These are phyloP conservation scores for Ceriops zippeliana DNA, from an alignment of 345 rosid species.

Conservation along the genomic window DNA sequence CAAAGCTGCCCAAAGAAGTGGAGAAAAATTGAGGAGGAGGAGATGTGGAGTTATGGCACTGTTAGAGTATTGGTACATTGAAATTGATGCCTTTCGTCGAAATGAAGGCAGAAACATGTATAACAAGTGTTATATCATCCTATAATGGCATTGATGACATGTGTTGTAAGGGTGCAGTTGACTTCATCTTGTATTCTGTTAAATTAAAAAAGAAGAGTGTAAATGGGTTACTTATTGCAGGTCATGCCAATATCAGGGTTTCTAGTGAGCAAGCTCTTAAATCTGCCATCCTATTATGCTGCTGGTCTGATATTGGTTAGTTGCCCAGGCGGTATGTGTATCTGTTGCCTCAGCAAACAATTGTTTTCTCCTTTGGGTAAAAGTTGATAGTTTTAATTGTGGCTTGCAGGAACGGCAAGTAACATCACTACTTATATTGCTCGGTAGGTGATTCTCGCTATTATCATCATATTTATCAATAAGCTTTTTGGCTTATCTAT, in stretches of 20 bases:
- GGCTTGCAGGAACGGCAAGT: conserved; percentile 85
- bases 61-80: neutral
- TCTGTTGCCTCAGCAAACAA: neutral
- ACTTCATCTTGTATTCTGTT: neutral
- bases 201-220: neutral
- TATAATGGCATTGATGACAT: neutral
- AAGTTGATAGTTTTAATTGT: conserved; percentile 10
- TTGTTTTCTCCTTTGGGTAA: conserved; percentile 10
- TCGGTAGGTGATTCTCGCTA: conserved; percentile 37
- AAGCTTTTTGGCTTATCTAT: neutral
- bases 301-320: conserved; percentile 90
- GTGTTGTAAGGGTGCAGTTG: neutral
- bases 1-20: too few species aligned
- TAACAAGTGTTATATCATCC: neutral
- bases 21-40: too few species aligned
- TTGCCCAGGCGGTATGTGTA: conserved; percentile 81
- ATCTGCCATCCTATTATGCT: conserved; percentile 80
- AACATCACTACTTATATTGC: conserved; percentile 85
- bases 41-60: too few species aligned
- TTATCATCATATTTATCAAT: conserved; percentile 9
- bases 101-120: neutral
- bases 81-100: neutral
- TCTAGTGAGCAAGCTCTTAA: conserved; percentile 74
- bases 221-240: conserved; percentile 35
- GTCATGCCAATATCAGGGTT: conserved; percentile 84